Base-by-base conservation (phyloP, 805 yeast genomes). In the Starmerella floricola region DNA sequence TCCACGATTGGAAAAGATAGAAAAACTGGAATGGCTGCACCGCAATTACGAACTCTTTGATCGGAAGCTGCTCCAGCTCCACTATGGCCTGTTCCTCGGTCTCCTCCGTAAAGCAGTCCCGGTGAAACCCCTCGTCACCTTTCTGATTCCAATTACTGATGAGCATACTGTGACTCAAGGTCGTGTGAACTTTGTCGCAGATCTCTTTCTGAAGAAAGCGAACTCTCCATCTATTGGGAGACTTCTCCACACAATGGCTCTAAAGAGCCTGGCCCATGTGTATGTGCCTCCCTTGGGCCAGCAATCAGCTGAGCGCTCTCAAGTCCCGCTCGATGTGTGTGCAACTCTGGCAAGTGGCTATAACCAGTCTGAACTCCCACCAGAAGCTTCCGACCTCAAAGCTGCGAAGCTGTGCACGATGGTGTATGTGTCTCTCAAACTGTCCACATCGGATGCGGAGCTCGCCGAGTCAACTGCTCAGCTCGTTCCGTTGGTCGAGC, bases 231-330 rank as follows among this genome's bases (percentile, higher is more conserved):
- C 51, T 1, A n/a, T 48, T 5, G 43, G 35, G 12, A 31, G 48
- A 17, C 50, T 48, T n/a, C 42, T 48, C 31, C 26, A 19, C 18
- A 23, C 20, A 2, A 43, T 48, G 44, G 26, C 42, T 8, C 12
- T 15, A 11, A 6, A 12, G 13, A n/a, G 41, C 40, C 20, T 20
- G 8, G 28, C 44, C 8, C 13, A 21, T 8, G 38, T 48, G 3
- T 47, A 32, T 18, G 23, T 48, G 6, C 52, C 52, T 6, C 51
- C 50, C 8, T 16, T 44, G 8, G 52, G 51, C 28, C 46, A 41
- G 23, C 20, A 18, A 10, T 24, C 21, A 6, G 41, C 35, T 15
- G 21, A 21, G 12, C 16, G 32, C 12, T 29, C 41, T 12, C 19
- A 26, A 1, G 18, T 47, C 2, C 51, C 51, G 2, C 19, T 42